Evolutionary conservation across 208 protist genomes (phyloP), one percentile per base, ranked within the genome.

Genomic region (Porcisia hertigi): DNA sequence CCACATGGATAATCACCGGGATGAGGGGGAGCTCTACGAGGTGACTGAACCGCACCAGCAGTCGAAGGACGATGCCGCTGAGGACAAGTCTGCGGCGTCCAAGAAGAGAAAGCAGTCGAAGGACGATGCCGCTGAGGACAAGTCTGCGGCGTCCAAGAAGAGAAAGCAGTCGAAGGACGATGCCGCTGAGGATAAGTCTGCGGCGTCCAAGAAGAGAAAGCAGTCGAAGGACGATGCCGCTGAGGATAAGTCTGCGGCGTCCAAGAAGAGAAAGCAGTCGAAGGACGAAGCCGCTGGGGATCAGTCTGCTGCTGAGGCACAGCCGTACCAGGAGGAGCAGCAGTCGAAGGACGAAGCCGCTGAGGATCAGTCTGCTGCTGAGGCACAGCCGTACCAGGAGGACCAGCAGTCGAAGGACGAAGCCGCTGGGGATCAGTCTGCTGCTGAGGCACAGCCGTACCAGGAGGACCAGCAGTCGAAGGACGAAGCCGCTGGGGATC

Each of bases 41-140:
- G 66, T 71, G 34, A 65, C 79, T 14, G 73, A 79, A 34, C 34
- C 39, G 7, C 76, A 77, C 1, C 69, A 78, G 23, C 45, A 71
- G 11, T 39, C 79, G 69, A 55, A 77, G 8, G 49, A 64, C 1
- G 30, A 80, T 12, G 41, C 45, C 1, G 63, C 60, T 2, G 64
- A 76, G 64, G 62, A 7, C 4, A 49, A 72, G 34, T 52, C 47
- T 52, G 47, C 5, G 47, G 8, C 47, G 11, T 12, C 11, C 11
- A 52, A 52, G 47, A 52, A 52, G 0, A 0, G 11, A 12, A 52
- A 52, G 47, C 47, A 52, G 47, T 5, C 47, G 47, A 52, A 52
- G 47, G 11, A 52, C 5, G 11, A 52, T 5, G 11, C 11, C 47
- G 47, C 47, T 12, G 11, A 5, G 30, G 30, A 30, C 1, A 12